These are phyloP conservation scores for Suhomyces yuchorum DNA, from an alignment of 1,139 yeast species.

Conservation along the genomic window DNA sequence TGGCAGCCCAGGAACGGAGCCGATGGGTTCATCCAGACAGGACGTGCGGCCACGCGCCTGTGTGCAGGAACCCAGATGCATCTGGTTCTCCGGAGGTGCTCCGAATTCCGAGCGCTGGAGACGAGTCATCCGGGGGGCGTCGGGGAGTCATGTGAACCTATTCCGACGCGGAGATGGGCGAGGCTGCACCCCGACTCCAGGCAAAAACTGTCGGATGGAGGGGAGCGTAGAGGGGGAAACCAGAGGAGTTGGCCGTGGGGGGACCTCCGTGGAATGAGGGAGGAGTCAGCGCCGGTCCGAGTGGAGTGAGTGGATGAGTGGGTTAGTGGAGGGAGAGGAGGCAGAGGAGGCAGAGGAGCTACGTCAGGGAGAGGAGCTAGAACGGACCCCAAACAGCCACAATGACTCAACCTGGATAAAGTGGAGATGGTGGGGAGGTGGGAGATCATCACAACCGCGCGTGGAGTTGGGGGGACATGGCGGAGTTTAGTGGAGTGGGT, in stretches of 20 bases:
- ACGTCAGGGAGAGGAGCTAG: no score
- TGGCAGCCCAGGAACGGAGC: neutral
- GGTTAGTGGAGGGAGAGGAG: neutral
- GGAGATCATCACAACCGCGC: no score
- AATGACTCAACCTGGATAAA: no score
- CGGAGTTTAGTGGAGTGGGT: neutral
- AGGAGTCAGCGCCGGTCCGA: no score
- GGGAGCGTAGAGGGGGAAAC: neutral
- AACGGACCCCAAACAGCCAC: no score
- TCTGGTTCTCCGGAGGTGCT: constrained; percentile 1
- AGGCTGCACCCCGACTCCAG: neutral
- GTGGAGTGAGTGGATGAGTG: neutral
- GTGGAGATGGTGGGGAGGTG: no score
- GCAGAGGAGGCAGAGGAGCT: no score
- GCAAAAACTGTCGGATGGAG: neutral
- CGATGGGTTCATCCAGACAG: neutral
- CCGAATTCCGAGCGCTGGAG: constrained; percentile 8
- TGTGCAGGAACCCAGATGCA: constrained; percentile 1
- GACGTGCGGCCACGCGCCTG: neutral
- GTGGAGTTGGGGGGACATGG: neutral
- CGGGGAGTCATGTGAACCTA: constrained; percentile 4
- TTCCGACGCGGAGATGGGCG: constrained; percentile 3
- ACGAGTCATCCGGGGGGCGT: constrained; percentile 10
- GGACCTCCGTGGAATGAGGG: no score
- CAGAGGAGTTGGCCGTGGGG: neutral